Base-by-base conservation (phyloP, 75 land plant species). In the Picea sitchensis region DNA sequence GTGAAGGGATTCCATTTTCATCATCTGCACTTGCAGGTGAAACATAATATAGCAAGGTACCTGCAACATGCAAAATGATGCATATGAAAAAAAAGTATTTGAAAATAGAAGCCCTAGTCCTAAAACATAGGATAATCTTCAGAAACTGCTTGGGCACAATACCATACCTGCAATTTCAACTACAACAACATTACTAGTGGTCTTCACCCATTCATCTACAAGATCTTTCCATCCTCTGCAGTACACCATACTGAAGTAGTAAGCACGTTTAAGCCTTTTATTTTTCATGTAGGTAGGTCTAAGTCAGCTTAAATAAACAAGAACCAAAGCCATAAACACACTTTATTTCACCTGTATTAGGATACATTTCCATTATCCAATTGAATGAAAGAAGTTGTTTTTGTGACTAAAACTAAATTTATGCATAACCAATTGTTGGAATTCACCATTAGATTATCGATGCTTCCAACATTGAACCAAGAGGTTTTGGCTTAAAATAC, bases 191-290 rank as follows among this genome's bases (percentile, higher is more conserved):
- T 82, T 77, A 47, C 69, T 83, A 20, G 90, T 82, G 73, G 88
- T 86, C 65, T 81, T 82, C 1, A 87, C 88, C 92, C 94, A 93
- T 71, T 88, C 91, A 82, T 95, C 94, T 31, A 89, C 96, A 79
- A 91, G 58, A 26, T 79, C 83, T 83, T 93, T 95, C 98, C 98
- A 95, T 20, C 36, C 83, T 32, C 98, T 95, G 89, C 89, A 88
- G 73, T 38, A 34, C 73, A 38, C 41, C 72, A 68, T 68, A 68
- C n/a, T 15, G 20, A 18, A 34, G 18, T 44, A 36, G 18, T 68
- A 38, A 69, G 20, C 18, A 20, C 38, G 2, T 31, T 13, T 14
- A 65, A 65, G 15, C 44, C 5, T 41, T 41, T 41, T 3, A 41
- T 4, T 41, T 4, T 41, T 41, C 44, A 41, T 5, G 4, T 41